Conservation (phyloP, 371 early-diverging fungal species). For the Thermomucor indicae-seudaticae region DNA sequence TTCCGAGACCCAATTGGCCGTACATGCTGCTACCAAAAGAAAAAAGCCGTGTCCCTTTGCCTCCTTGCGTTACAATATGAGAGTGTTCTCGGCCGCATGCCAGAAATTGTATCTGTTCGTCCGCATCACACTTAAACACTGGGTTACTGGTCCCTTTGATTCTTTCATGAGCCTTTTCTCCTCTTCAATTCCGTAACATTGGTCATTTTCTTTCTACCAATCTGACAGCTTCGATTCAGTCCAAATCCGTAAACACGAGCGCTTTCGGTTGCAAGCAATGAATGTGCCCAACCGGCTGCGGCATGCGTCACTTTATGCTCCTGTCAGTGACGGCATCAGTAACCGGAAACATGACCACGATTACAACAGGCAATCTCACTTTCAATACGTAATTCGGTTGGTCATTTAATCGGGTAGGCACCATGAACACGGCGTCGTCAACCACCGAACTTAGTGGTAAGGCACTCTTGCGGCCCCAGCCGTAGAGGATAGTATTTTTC, state of each 20-base stretch:
- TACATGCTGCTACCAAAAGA: slow-evolving; percentile 70
- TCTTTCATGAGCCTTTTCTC: too few species aligned
- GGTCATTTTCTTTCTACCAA: slow-evolving; percentile 20
- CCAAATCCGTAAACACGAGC: slow-evolving; percentile 35
- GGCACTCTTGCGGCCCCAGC: slow-evolving; percentile 39
- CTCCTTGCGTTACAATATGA: slow-evolving; percentile 29
- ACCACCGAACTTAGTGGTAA: slow-evolving; percentile 20
- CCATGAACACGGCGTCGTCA: slow-evolving; percentile 10
- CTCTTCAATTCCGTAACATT: slow-evolving; percentile 18
- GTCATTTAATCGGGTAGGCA: slow-evolving; percentile 18
- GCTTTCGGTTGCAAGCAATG: slow-evolving; percentile 19
- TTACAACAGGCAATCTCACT: slow-evolving; percentile 16
- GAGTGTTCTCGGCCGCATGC: slow-evolving; percentile 64
- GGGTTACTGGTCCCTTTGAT: not conserved
- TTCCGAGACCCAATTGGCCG: slow-evolving; percentile 60
- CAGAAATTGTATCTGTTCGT: slow-evolving; percentile 10
- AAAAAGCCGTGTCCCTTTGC: slow-evolving; percentile 34
- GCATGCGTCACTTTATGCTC: slow-evolving; percentile 17
- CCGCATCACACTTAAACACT: slow-evolving; percentile 1
- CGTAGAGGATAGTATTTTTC: too few species aligned
- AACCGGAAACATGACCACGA: not conserved
- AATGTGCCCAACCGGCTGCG: slow-evolving; percentile 47
- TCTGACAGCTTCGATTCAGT: slow-evolving; percentile 35
- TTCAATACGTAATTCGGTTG: slow-evolving; percentile 34
- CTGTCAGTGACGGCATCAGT: not conserved